phyloP scores from a whole-genome alignment of 257 asterid species.

The Penstemon barbatus region DNA sequence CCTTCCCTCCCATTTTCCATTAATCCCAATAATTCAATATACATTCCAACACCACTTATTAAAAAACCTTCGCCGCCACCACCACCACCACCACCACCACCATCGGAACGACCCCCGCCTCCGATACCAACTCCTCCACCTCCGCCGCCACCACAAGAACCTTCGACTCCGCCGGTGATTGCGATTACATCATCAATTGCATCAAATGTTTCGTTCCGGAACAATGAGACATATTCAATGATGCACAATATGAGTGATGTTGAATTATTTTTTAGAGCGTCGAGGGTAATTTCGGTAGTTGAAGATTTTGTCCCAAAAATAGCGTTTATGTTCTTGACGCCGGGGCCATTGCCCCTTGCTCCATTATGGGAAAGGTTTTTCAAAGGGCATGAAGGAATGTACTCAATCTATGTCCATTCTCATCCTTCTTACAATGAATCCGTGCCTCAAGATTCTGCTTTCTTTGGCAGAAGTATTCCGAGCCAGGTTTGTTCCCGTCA shows the following conservation, averaged over 20 bases:
- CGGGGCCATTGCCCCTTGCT: conserved; percentile 48
- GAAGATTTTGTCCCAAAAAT: conserved; percentile 29
- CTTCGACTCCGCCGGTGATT: background rate
- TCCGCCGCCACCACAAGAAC: background rate
- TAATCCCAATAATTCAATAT: background rate
- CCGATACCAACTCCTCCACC: background rate
- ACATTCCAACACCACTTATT: background rate
- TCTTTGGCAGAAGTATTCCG: conserved; percentile 43
- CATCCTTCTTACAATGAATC: conserved; percentile 51
- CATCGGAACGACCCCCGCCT: background rate
- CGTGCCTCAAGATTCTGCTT: conserved; percentile 34
- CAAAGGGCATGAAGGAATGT: conserved; percentile 37
- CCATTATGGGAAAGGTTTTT: conserved; percentile 50
- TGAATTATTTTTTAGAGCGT: conserved; percentile 52
- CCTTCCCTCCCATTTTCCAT: conserved; percentile 16
- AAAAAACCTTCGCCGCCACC: background rate
- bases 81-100: background rate
- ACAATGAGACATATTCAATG: conserved; percentile 1
- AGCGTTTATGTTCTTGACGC: conserved; percentile 59
- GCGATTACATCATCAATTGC: background rate
- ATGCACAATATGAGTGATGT: conserved; percentile 64
- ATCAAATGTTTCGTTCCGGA: conserved; percentile 10
- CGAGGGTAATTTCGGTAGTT: conserved; percentile 24
- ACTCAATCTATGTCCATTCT: conserved; percentile 45
- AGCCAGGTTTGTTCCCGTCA: conserved; percentile 39